A percentile compares a stretch with the other conserved stretches of the same genome.
phyloP scores from a whole-genome alignment of 345 rosid species.

The Linum trigynum region DNA sequence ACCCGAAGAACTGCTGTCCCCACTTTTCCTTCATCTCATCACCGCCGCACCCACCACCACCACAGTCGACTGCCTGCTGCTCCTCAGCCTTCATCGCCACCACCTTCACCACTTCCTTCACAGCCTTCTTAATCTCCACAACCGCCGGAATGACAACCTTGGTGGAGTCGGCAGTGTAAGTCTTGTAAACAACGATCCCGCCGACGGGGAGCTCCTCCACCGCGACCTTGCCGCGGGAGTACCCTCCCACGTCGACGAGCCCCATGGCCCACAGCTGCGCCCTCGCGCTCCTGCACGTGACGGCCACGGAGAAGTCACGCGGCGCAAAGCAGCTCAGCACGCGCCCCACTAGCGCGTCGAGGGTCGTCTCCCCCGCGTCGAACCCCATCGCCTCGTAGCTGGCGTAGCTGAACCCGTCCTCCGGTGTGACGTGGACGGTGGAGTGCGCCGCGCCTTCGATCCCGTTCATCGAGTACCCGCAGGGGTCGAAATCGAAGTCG shows the following conservation, averaged over 20 bases:
- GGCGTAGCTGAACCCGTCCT: neutral
- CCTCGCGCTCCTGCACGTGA: conserved; percentile 21
- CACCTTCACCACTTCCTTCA: neutral
- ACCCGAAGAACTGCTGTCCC: neutral
- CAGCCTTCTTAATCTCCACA: neutral
- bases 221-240: conserved; percentile 24
- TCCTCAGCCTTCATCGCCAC: too few species aligned
- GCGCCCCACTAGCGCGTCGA: conserved; percentile 32
- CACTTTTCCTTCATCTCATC: neutral
- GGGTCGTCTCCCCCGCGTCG: conserved; percentile 24
- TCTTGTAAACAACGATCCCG: conserved; percentile 23
- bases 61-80: neutral
- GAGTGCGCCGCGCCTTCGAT: neutral
- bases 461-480: neutral
- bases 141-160: neutral
- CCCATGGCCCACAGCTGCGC: conserved; percentile 17
- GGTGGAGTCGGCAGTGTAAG: neutral
- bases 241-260: conserved; percentile 35
- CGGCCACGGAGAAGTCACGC: conserved; percentile 45
- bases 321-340: conserved; percentile 53
- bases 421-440: neutral
- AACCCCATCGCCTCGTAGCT: conserved; percentile 33
- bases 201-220: conserved; percentile 44
- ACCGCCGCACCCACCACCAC: neutral
- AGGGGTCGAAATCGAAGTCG: conserved; percentile 39